Evolutionary conservation across 129 eudicot genomes (phyloP).

Genomic region (Dittrichia graveolens): DNA sequence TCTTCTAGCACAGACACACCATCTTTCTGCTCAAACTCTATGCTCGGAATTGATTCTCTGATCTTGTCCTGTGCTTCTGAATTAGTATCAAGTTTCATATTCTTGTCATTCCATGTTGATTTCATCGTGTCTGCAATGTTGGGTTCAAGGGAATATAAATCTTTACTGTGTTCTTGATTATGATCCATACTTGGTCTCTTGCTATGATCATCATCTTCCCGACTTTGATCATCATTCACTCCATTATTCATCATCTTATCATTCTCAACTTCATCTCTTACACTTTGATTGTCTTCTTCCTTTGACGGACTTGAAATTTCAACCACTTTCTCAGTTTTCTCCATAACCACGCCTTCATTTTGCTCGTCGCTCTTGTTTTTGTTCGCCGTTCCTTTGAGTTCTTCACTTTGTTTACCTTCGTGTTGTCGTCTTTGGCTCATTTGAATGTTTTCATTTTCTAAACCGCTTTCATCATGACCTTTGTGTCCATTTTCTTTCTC

Average conservation of each 20-base stretch:
- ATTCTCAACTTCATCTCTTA: slow-evolving; percentile 32
- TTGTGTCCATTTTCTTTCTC: background rate
- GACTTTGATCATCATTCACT: slow-evolving; percentile 7
- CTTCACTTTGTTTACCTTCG: slow-evolving; percentile 20
- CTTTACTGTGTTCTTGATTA: background rate
- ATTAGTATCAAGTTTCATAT: background rate
- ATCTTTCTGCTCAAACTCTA: background rate
- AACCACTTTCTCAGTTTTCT: slow-evolving; percentile 8
- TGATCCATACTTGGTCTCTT: slow-evolving; percentile 21
- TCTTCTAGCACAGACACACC: slow-evolving; percentile 32
- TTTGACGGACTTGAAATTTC: slow-evolving; percentile 17
- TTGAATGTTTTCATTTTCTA: slow-evolving; percentile 12
- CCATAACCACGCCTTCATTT: background rate
- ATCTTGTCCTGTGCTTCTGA: slow-evolving; percentile 11
- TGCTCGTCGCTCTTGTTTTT: slow-evolving; percentile 14
- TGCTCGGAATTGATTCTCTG: background rate
- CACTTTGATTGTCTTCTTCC: slow-evolving; percentile 28
- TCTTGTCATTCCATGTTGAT: background rate
- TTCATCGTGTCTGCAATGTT: background rate
- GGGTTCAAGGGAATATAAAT: slow-evolving; percentile 6
- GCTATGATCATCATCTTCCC: slow-evolving; percentile 2
- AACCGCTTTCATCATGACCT: background rate
- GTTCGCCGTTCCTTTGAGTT: slow-evolving; percentile 7
- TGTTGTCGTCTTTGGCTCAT: no score
- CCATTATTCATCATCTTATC: slow-evolving; percentile 5